These are phyloP conservation scores for Penicillium odoratum DNA, from an alignment of 495 filamentous ascomycete species.

Conservation along the genomic window DNA sequence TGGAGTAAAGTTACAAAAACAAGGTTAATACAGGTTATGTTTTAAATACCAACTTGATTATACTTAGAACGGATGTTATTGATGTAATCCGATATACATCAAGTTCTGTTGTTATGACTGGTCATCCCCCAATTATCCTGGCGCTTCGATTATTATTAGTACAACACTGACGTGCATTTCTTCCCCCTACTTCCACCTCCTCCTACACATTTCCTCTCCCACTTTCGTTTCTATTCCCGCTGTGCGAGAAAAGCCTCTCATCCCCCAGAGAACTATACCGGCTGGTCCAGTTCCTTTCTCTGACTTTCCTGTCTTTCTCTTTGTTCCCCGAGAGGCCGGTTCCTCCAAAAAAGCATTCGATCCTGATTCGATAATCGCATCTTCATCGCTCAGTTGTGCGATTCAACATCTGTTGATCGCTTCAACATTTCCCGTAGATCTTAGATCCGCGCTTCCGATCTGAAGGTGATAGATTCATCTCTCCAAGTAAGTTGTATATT, in stretches of 20 bases:
- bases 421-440: background rate
- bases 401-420: background rate
- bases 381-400: background rate
- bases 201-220: slow-evolving; percentile 21
- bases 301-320: slow-evolving; percentile 32
- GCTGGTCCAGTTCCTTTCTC: slow-evolving; percentile 46
- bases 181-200: slow-evolving; percentile 18
- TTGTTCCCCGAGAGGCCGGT: slow-evolving; percentile 38
- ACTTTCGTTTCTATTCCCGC: slow-evolving; percentile 44
- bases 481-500: slow-evolving; percentile 1
- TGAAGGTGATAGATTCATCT: background rate
- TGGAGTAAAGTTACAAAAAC: slow-evolving; percentile 2
- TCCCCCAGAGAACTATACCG: slow-evolving; percentile 37
- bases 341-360: slow-evolving; percentile 23
- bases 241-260: slow-evolving; percentile 35
- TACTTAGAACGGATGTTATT: background rate
- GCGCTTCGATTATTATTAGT: slow-evolving; percentile 25
- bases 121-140: slow-evolving; percentile 1
- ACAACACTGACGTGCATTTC: slow-evolving; percentile 10
- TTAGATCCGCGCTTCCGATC: background rate
- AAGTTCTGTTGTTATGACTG: slow-evolving; percentile 1
- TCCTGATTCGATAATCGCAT: background rate
- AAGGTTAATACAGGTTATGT: slow-evolving; percentile 10
- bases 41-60: background rate
- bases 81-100: background rate